These are phyloP conservation scores for Amanita jacksonii DNA, from an alignment of 768 basidiomycete species.

Conservation along the genomic window DNA sequence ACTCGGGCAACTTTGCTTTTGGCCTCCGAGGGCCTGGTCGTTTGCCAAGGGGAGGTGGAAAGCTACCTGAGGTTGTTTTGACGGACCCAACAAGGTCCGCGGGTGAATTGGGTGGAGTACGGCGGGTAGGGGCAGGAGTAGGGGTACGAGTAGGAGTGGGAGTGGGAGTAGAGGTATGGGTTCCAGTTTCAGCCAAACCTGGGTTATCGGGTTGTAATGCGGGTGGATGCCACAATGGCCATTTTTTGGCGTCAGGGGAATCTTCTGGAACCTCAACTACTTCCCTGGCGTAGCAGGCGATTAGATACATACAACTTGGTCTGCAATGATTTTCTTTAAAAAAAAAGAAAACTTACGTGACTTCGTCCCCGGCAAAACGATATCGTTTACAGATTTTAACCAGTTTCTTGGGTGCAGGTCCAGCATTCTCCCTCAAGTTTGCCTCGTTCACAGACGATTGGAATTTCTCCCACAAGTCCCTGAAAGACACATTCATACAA, in stretches of 20 bases:
- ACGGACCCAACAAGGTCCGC: too few relatives aligned
- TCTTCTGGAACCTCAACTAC: constrained; percentile 63
- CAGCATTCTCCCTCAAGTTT: constrained; percentile 11
- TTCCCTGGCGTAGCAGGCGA: too few relatives aligned
- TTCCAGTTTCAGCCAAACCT: not conserved
- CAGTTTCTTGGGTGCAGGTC: constrained; percentile 23
- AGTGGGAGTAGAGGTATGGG: too few relatives aligned
- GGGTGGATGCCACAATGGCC: constrained; percentile 44
- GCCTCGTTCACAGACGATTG: constrained; percentile 45
- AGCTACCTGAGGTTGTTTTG: too few relatives aligned
- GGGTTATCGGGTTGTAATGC: too few relatives aligned
- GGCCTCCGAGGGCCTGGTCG: constrained; percentile 61
- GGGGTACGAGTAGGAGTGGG: too few relatives aligned
- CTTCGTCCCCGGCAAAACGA: constrained; percentile 68
- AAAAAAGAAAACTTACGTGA: constrained; percentile 41
- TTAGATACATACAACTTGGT: too few relatives aligned
- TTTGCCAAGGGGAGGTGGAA: constrained; percentile 24
- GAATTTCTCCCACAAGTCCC: constrained; percentile 61
- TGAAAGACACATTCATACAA: constrained; percentile 18
- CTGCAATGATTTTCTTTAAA: too few relatives aligned
- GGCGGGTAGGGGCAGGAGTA: too few relatives aligned
- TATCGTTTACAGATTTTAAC: constrained; percentile 65
- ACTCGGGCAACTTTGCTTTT: constrained; percentile 42
- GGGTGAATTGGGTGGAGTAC: constrained; percentile 6
- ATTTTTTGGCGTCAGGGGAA: constrained; percentile 68